phyloP scores from a whole-genome alignment of 2,329 filamentous ascomycete species.

The Colletotrichum tabaci region DNA sequence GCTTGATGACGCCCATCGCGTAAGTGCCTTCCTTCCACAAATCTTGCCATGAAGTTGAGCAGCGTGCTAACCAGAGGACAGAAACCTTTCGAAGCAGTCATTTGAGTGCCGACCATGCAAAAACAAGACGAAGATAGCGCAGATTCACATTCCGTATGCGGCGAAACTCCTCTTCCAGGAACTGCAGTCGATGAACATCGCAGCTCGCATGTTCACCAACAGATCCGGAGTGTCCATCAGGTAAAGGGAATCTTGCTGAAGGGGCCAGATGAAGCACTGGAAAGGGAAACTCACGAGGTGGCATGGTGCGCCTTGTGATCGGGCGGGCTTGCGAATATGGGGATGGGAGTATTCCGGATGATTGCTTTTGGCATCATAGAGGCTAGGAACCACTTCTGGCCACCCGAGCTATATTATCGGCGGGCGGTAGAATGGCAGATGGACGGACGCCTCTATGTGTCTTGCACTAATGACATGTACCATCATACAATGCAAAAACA shows the following conservation, averaged over 20 bases:
- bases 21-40: constrained; percentile 68
- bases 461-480: constrained; percentile 37
- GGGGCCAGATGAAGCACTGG: background rate
- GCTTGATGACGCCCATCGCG: constrained; percentile 99
- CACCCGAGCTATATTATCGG: background rate
- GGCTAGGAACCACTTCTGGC: constrained; percentile 18
- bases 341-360: background rate
- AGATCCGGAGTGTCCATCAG: constrained; percentile 82
- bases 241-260: constrained; percentile 52
- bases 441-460: constrained; percentile 13
- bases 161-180: constrained; percentile 99
- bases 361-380: constrained; percentile 34
- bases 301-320: background rate
- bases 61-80: constrained; percentile 59
- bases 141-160: constrained; percentile 97
- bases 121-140: constrained; percentile 99
- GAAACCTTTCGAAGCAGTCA: constrained; percentile 93
- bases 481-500: constrained; percentile 19
- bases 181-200: constrained; percentile 98
- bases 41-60: constrained; percentile 7
- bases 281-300: background rate
- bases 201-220: constrained; percentile 95
- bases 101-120: constrained; percentile 98
- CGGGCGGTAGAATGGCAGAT: constrained; percentile 23
- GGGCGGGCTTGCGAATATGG: background rate